A percentile compares a stretch with the other conserved stretches of the same genome.
Conservation (phyloP, 1,284 basidiomycete species). For the Cystobasidium slooffiae region DNA sequence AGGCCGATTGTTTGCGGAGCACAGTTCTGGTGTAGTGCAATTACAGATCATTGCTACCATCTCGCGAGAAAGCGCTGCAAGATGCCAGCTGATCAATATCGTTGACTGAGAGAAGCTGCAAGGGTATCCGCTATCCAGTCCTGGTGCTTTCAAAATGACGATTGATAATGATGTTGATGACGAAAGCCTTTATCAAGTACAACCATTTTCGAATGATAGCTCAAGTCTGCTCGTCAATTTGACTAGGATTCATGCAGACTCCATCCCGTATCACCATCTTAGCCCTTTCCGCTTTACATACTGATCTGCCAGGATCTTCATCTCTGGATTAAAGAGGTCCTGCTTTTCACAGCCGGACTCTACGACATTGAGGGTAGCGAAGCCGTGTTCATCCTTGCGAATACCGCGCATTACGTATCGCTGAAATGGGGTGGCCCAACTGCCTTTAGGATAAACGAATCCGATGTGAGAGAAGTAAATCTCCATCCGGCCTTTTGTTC, state of each 20-base stretch:
- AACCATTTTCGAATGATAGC: not conserved
- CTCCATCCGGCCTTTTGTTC: not conserved
- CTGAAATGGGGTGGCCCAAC: not conserved
- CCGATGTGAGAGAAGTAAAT: conserved; percentile 20
- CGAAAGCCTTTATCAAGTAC: not conserved
- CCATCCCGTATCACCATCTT: not conserved
- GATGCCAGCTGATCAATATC: too few relatives aligned
- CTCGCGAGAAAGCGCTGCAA: too few relatives aligned
- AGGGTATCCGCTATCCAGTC: too few relatives aligned
- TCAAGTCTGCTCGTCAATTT: too few relatives aligned
- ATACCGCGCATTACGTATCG: not conserved
- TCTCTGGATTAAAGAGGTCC: conserved; percentile 8
- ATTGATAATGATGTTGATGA: too few relatives aligned
- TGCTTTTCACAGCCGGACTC: not conserved
- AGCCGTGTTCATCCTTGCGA: conserved; percentile 11
- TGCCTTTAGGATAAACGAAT: conserved; percentile 12
- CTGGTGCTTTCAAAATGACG: too few relatives aligned
- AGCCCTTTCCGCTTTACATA: conserved; percentile 3
- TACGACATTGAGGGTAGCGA: not conserved
- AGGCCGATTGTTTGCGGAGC: too few relatives aligned
- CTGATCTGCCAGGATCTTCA: not conserved
- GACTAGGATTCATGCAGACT: not conserved
- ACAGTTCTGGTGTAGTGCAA: too few relatives aligned
- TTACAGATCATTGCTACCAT: too few relatives aligned
- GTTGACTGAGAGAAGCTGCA: too few relatives aligned